A percentile compares a stretch with the other conserved stretches of the same genome.
phyloP scores from a whole-genome alignment of 352 stramenopile genomes.

The Peronosclerospora sorghi region DNA sequence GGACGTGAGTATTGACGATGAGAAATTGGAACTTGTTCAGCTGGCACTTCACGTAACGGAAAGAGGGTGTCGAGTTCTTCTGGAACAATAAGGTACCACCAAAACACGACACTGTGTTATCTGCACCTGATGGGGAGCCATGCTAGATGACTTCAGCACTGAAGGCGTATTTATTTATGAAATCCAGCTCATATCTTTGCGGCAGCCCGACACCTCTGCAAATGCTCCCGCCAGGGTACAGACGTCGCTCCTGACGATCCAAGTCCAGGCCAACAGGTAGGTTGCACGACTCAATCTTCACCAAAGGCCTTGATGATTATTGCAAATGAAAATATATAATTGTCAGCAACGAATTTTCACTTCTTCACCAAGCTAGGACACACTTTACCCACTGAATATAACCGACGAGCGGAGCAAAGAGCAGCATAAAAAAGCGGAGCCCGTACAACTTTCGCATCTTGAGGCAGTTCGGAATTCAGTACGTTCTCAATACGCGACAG shows the following conservation, averaged over 20 bases:
- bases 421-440: constrained; percentile 50
- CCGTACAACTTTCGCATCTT: constrained; percentile 37
- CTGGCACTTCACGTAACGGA: constrained; percentile 34
- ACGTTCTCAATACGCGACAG: constrained; percentile 37
- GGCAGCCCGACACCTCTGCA: constrained; percentile 22
- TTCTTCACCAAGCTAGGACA: background rate
- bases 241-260: constrained; percentile 86
- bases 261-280: constrained; percentile 83
- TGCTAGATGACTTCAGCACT: constrained; percentile 85
- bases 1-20: constrained; percentile 86
- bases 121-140: constrained; percentile 83
- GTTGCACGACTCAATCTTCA: constrained; percentile 37
- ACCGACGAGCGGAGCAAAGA: constrained; percentile 37
- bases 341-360: background rate
- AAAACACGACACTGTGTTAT: constrained; percentile 87
- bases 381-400: constrained; percentile 16
- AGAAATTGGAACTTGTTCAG: constrained; percentile 75
- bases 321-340: constrained; percentile 1
- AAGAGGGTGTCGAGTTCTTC: constrained; percentile 36
- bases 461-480: constrained; percentile 28
- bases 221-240: constrained; percentile 68
- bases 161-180: constrained; percentile 83
- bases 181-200: constrained; percentile 21
- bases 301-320: constrained; percentile 20
- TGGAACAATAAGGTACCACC: constrained; percentile 78